Conservation (phyloP, 2,329 filamentous ascomycete genomes). For the Emergomyces orientalis region DNA sequence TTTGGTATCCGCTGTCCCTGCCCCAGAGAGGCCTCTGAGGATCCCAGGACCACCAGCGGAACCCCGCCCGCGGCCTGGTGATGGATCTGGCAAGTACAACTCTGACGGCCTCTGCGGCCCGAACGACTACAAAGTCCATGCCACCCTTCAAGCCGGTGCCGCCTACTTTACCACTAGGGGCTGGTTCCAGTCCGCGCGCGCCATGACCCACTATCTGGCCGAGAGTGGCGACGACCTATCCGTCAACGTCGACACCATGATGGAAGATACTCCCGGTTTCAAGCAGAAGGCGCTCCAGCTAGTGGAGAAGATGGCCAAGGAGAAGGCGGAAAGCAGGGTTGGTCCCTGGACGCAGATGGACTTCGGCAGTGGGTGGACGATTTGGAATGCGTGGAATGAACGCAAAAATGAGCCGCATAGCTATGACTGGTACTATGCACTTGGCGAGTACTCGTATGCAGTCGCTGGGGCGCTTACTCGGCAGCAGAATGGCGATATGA, state of each 20-base stretch:
- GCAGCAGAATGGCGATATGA: background rate
- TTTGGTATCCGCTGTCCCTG: background rate
- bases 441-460: conserved; percentile 6
- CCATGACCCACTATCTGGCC: conserved; percentile 2
- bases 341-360: background rate
- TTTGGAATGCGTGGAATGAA: conserved; percentile 4
- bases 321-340: background rate
- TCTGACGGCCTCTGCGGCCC: background rate
- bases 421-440: conserved; percentile 6
- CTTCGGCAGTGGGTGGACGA: conserved; percentile 1
- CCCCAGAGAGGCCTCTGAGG: background rate
- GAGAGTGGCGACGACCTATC: background rate
- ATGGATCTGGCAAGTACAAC: conserved; percentile 3
- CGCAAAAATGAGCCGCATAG: background rate
- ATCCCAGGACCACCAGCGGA: background rate
- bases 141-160: background rate
- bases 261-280: background rate
- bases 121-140: conserved; percentile 2
- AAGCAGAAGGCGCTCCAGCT: background rate
- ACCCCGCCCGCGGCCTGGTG: background rate
- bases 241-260: background rate
- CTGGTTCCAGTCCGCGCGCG: background rate
- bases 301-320: background rate
- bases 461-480: background rate
- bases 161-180: background rate